A percentile compares a stretch with the other conserved stretches of the same genome.
Conservation (phyloP, 805 yeast species). For the Komagataella kurtzmanii region DNA sequence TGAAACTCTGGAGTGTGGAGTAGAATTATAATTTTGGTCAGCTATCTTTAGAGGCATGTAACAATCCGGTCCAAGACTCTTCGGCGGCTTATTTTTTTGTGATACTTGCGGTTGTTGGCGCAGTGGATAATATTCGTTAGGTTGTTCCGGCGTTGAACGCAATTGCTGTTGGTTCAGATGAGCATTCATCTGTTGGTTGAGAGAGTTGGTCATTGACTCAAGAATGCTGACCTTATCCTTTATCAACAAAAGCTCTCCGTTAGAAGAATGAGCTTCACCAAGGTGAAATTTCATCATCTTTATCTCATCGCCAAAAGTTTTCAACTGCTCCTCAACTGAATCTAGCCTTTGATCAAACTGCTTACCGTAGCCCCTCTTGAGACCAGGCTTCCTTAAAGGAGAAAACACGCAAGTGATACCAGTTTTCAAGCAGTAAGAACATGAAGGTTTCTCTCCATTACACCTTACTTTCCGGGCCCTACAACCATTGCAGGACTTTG, state of each 20-base stretch:
- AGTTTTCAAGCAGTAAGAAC: constrained; percentile 1
- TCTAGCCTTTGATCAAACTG: constrained; percentile 9
- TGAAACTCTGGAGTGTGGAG: background rate
- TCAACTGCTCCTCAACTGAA: constrained; percentile 1
- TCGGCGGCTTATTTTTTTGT: background rate
- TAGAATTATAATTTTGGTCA: background rate
- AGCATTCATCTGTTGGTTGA: background rate
- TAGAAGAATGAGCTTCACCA: background rate
- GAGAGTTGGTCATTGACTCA: background rate
- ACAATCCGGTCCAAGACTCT: background rate
- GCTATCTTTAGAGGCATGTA: background rate
- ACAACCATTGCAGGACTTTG: constrained; percentile 3
- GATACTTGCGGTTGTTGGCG: background rate
- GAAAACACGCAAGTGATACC: constrained; percentile 1
- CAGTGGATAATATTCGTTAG: background rate
- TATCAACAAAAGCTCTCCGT: background rate
- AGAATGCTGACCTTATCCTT: background rate
- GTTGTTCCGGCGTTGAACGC: background rate
- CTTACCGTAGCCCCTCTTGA: constrained; percentile 13
- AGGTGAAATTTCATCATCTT: background rate
- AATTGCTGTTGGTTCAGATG: background rate
- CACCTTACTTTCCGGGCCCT: constrained; percentile 3
- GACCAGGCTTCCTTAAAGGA: constrained; percentile 12
- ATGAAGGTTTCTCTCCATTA: constrained; percentile 2
- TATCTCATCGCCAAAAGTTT: background rate